Base-by-base conservation (phyloP, 2,329 filamentous ascomycete genomes). In the Xylaria arbuscula region DNA sequence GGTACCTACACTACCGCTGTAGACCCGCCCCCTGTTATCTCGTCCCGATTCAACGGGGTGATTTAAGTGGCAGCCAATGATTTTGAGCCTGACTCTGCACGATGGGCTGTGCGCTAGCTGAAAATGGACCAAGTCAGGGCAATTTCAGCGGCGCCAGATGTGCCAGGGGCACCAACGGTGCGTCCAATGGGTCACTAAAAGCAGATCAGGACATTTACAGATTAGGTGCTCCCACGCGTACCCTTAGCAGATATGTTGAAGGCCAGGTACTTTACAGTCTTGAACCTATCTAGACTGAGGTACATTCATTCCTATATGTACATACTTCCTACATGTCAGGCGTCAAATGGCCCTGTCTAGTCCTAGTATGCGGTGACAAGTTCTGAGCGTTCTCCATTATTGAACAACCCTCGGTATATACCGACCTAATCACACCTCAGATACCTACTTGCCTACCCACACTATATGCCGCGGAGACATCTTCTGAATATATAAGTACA, bases 21-120 rank as follows among this genome's bases (percentile, higher is more conserved):
- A 48, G 42, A n/a, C 10, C 51, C 28, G n/a, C 36, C 19, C 45
- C 59, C 58, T 28, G 48, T 55, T 67, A 61, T 62, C 62, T 47
- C 11, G 50, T 69, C 55, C 63, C 56, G 51, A 69, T 69, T 62
- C 55, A 67, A 67, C 32, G 51, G 60, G 51, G 59, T 63, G 59
- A 67, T 64, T 69, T 62, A 64, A 60, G 59, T 64, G 64, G 56
- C 36, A 67, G 59, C 67, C 67, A 69, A 69, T 69, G 50, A 63
- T 57, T 34, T 11, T 17, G 32, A 32, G n/a, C 34, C 54, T 34
- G 13, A 40, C 54, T 34, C 59, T 57, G 28, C 55, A n/a, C 38
- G n/a, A 10, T 15, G 59, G 17, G 10, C 36, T 51, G 28, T 38
- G 17, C 58, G 38, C 66, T 62, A 62, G 40, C 58, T n/a, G 10